These are phyloP conservation scores for Coemansia erecta DNA, from an alignment of 192 early-diverging fungal genomes.

Conservation along the genomic window DNA sequence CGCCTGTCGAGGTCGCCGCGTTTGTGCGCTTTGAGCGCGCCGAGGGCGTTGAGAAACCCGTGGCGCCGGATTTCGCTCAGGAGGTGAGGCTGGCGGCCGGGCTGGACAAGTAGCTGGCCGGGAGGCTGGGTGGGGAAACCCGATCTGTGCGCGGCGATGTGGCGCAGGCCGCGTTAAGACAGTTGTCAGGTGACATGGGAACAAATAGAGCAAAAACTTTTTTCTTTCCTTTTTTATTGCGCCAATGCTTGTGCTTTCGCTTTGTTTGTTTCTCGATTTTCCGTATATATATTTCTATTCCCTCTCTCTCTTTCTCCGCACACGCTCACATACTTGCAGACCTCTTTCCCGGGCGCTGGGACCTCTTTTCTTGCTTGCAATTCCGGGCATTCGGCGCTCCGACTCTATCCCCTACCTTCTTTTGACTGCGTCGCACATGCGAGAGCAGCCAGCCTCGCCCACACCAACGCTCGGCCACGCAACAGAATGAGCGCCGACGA, in stretches of 20 bases:
- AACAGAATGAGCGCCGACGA: background rate
- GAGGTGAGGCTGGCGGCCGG: constrained; percentile 63
- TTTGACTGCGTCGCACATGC: background rate
- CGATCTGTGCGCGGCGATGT: too few species aligned
- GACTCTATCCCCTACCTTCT: too few species aligned
- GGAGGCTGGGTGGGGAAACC: constrained; percentile 4
- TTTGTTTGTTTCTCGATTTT: too few species aligned
- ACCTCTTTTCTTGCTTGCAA: too few species aligned
- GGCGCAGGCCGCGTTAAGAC: too few species aligned
- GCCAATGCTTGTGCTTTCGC: too few species aligned
- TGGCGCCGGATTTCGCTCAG: constrained; percentile 70
- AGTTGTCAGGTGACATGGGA: background rate
- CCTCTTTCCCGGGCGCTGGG: background rate
- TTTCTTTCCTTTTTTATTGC: background rate
- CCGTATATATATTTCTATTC: too few species aligned
- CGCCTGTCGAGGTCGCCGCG: constrained; percentile 61
- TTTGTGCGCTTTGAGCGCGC: constrained; percentile 81
- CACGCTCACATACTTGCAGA: too few species aligned
- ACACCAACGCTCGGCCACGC: too few species aligned
- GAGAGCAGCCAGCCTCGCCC: too few species aligned
- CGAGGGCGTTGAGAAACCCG: constrained; percentile 80
- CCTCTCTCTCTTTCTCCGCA: background rate
- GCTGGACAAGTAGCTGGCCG: constrained; percentile 1
- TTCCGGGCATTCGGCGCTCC: too few species aligned
- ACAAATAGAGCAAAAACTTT: background rate